Base-by-base conservation (phyloP, 1,139 yeast species). In the Yamadazyma trypodendri region DNA sequence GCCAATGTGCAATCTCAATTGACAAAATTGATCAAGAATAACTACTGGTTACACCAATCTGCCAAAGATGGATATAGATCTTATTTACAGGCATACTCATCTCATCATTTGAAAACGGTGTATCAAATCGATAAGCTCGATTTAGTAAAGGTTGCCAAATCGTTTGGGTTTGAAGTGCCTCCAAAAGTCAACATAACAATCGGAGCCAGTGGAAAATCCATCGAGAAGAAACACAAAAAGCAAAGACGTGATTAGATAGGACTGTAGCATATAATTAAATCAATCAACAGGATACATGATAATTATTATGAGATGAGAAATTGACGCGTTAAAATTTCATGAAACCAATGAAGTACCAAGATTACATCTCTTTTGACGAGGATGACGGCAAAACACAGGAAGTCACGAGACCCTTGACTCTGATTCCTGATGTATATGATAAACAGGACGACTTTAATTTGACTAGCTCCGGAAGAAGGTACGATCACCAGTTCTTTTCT, bases 1-100 rank as follows among this genome's bases (percentile, higher is more conserved):
- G 97, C 97, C 52, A 92, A 94, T 57, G 95, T 92, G 34, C 99
- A 92, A 65, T 75, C 88, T 7, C 98, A 92, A 65, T 72, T 92
- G 50, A 92, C 88, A 54, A 92, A 90, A 67, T 75, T 92, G 51
- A 88, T 92, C 48, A 84, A 88, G 55, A 85, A 92, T 42, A 92
- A 92, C 64, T 92, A 85, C 65, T 88, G 94, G 84, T 75, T 92
- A 49, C 95, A 92, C 60, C 95, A 88, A 65, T 80, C 90, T 40
- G 99, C 99, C 27, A 88, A 89, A 65, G 99, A 92, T 59, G 99
- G 98, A 41, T 92, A 92, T 69, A 79, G 97, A 60, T 81, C 97
- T 6, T 92, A 92, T 63, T 74, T 92, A 54, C 98, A 94, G 65
- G 97, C 98, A 5, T 94, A 92, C 59, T 90, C 98, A 11, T 85